Conservation (phyloP, 2,329 filamentous ascomycete species). For the Macrophomina tecta region DNA sequence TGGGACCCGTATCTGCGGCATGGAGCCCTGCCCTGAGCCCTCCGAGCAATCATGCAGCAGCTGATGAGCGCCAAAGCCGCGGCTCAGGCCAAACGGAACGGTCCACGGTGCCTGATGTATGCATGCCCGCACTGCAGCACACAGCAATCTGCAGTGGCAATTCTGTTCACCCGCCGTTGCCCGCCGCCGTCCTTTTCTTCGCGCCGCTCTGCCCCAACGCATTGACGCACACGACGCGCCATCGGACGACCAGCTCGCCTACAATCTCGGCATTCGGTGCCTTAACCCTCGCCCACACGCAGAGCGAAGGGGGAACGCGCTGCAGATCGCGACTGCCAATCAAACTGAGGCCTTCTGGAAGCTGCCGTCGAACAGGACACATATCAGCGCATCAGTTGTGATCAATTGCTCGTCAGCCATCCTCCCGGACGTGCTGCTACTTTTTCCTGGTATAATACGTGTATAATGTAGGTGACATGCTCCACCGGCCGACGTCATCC, state of each 20-base stretch:
- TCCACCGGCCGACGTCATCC: constrained; percentile 11
- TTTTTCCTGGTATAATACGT: constrained; percentile 17
- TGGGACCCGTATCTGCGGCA: too few species aligned
- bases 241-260: constrained; percentile 25
- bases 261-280: constrained; percentile 21
- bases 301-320: background rate
- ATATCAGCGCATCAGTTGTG: background rate
- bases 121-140: background rate
- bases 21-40: background rate
- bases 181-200: too few species aligned
- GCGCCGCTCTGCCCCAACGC: background rate
- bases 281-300: background rate
- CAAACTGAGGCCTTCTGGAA: constrained; percentile 1
- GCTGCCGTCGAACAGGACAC: background rate
- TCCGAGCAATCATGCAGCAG: background rate
- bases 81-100: constrained; percentile 12
- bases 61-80: constrained; percentile 10
- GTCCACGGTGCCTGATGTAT: constrained; percentile 19
- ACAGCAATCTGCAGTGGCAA: background rate
- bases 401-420: constrained; percentile 22
- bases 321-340: constrained; percentile 15
- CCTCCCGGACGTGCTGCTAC: constrained; percentile 9
- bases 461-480: constrained; percentile 1
- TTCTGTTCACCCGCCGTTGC: background rate
- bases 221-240: constrained; percentile 1